Conservation (phyloP, 83 land plant species). For the Diphasiastrum complanatum region DNA sequence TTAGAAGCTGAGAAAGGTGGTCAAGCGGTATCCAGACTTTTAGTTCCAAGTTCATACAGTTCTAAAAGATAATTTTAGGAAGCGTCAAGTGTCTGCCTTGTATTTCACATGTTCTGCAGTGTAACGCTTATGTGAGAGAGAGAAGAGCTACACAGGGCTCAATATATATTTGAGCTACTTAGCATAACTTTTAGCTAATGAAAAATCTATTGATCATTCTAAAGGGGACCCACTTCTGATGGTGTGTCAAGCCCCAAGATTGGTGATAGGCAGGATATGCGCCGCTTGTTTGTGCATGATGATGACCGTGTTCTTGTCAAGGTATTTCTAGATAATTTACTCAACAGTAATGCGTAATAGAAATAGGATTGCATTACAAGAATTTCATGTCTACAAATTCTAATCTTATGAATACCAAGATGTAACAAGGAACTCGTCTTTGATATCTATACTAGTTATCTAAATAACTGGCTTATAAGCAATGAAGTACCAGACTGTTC, state of each 20-base stretch:
- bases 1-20: too few relatives aligned
- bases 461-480: too few relatives aligned
- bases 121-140: too few relatives aligned
- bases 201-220: not conserved
- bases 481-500: too few relatives aligned
- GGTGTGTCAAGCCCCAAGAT: conserved; percentile 5
- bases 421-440: not conserved
- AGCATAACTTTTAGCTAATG: not conserved
- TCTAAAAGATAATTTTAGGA: not conserved
- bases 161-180: not conserved
- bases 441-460: too few relatives aligned
- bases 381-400: too few relatives aligned
- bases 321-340: not conserved
- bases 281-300: conserved; percentile 30
- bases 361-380: not conserved
- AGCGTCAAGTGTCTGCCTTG: too few relatives aligned
- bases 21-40: too few relatives aligned
- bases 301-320: conserved; percentile 32
- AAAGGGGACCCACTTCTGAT: conserved; percentile 15
- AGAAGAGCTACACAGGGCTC: too few relatives aligned
- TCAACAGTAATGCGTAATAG: not conserved
- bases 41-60: not conserved
- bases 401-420: not conserved
- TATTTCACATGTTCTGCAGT: too few relatives aligned
- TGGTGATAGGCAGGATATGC: conserved; percentile 26